Evolutionary conservation across 371 early-diverging fungal genomes (phyloP).

Genomic region (Haplosporangium sp.): DNA sequence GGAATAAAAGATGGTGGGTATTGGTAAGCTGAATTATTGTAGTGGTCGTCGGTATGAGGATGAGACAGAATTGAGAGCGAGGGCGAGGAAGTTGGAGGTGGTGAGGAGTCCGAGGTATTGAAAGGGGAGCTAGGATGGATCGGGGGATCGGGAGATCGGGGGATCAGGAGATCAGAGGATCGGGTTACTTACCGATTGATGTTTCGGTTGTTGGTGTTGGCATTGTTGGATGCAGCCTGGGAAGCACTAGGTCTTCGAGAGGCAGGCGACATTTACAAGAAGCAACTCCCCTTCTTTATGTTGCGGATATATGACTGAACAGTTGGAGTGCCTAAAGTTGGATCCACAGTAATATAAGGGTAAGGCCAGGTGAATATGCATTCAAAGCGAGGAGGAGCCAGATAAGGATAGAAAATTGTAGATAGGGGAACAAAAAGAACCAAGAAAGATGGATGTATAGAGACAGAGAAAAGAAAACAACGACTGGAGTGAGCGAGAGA

Average conservation of each 20-base stretch:
- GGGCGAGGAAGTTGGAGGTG: constrained; percentile 9
- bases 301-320: background rate
- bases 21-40: constrained; percentile 5
- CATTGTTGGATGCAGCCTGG: constrained; percentile 5
- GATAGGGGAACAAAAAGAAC: no score
- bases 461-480: background rate
- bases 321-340: constrained; percentile 5
- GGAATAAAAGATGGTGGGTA: no score
- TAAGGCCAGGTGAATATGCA: background rate
- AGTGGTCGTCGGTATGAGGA: constrained; percentile 11
- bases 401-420: background rate
- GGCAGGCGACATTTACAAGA: constrained; percentile 28
- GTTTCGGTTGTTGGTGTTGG: constrained; percentile 1
- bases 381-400: background rate
- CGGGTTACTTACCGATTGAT: constrained; percentile 35
- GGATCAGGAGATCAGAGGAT: background rate
- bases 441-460: no score
- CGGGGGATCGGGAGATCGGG: background rate
- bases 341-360: background rate
- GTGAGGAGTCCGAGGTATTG: constrained; percentile 7
- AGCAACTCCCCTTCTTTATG: background rate
- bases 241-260: constrained; percentile 27
- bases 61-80: constrained; percentile 9
- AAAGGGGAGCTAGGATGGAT: background rate
- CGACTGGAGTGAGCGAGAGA: constrained; percentile 5